Evolutionary conservation across 208 protist genomes (phyloP).

Genomic region (Histomonas meleagridis): DNA sequence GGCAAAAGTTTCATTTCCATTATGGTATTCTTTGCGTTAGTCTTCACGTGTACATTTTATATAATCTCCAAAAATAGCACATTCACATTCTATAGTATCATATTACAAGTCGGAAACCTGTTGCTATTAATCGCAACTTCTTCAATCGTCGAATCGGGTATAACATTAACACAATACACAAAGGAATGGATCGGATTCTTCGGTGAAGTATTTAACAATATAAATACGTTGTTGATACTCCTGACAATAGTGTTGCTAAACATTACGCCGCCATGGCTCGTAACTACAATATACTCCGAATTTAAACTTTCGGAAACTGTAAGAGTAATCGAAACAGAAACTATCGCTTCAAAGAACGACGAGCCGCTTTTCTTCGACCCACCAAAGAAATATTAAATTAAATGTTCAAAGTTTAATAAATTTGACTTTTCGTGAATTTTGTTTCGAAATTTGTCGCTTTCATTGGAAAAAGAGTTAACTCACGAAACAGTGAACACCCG

Average conservation of each 20-base stretch:
- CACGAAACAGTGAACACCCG: too few species aligned
- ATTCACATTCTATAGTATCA: not conserved
- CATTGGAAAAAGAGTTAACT: too few species aligned
- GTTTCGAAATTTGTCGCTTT: too few species aligned
- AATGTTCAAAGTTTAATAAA: too few species aligned
- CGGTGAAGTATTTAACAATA: conserved; percentile 5
- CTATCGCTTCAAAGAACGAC: not conserved
- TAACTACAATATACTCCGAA: not conserved
- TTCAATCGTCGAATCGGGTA: not conserved
- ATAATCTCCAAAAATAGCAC: not conserved
- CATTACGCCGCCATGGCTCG: not conserved
- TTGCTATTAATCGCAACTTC: not conserved
- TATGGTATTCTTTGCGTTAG: not conserved
- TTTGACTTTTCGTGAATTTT: too few species aligned
- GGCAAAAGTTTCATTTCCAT: not conserved
- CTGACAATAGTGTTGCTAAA: not conserved
- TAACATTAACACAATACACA: not conserved
- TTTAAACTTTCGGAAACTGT: not conserved
- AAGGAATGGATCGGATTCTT: not conserved
- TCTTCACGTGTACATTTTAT: not conserved
- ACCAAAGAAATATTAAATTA: not conserved
- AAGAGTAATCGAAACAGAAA: not conserved
- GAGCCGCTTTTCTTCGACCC: not conserved
- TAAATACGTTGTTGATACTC: not conserved
- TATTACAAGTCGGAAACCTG: not conserved